Base-by-base conservation (phyloP, 2,329 filamentous ascomycete genomes). In the Fusarium sp. region DNA sequence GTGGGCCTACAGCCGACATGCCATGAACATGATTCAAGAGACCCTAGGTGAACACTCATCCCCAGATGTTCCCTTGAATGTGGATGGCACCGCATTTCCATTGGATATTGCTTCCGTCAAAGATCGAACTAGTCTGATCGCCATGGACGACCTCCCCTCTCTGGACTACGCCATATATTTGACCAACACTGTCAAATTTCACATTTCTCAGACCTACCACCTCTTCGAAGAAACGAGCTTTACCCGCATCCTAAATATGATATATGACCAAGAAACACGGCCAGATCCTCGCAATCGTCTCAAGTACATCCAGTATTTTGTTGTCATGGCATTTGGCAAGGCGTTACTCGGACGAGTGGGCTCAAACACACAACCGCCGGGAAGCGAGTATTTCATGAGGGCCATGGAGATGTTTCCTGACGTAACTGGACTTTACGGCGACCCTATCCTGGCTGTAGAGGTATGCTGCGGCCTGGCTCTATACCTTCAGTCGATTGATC, bases 1-100 rank as follows among this genome's bases (percentile, higher is more conserved):
- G 7, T 64, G 61, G 61, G 61, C 61, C 8, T 60, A 60, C n/a
- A 60, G 56, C 36, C 48, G 58, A 39, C 61, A 60, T 51, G 61
- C 53, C 37, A 64, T 64, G 56, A 16, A 30, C 30, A 54, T 64
- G 61, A 55, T 64, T 15, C 27, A 51, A 15, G 18, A 60, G 30
- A 39, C 36, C 16, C 39, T 64, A 3, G 61, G 44, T 8, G 31
- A 64, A 10, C 56, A 64, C 3, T 43, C 34, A 10, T 50, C 61
- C 1, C 56, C 56, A 0, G 34, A 44, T 15, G 27, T 63, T 11
- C 61, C 61, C 2, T 27, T 60, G 6, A 64, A 64, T 16, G 53
- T 52, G 7, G 61, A 64, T 7, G 61, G 61, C 8, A 46, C 61
- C 2, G 61, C 61, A 3, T 64, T 64, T 10, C 46, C 43, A 3